These are phyloP conservation scores for Ambrosia artemisiifolia DNA, from an alignment of 129 eudicot genomes.

Conservation along the genomic window DNA sequence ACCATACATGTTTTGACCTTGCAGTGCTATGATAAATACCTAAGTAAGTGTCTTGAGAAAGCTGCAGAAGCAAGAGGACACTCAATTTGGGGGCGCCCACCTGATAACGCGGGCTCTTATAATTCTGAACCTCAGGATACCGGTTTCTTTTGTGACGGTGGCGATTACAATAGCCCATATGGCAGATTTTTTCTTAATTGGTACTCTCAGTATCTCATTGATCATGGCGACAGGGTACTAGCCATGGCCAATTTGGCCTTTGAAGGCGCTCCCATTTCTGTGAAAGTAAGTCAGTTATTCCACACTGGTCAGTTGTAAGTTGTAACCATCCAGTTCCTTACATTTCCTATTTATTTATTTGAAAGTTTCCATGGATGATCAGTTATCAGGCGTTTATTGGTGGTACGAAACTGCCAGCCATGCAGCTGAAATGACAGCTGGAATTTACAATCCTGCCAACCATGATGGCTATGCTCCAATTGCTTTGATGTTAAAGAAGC, in stretches of 20 bases:
- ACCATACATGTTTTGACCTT: too few relatives aligned
- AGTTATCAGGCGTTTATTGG: slow-evolving; percentile 93
- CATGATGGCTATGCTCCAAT: slow-evolving; percentile 80
- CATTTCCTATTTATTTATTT: slow-evolving; percentile 1
- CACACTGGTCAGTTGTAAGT: not conserved
- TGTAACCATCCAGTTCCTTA: too few relatives aligned
- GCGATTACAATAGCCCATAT: slow-evolving; percentile 62
- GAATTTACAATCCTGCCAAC: slow-evolving; percentile 64
- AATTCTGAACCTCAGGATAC: slow-evolving; percentile 72
- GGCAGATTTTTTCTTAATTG: slow-evolving; percentile 82
- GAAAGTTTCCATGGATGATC: slow-evolving; percentile 19
- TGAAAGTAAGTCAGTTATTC: slow-evolving; percentile 44
- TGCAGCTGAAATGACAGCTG: slow-evolving; percentile 89
- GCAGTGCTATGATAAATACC: slow-evolving; percentile 84
- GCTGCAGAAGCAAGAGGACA: slow-evolving; percentile 70
- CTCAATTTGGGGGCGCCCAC: slow-evolving; percentile 70
- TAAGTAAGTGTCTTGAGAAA: slow-evolving; percentile 49
- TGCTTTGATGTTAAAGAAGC: slow-evolving; percentile 67
- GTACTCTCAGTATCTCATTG: slow-evolving; percentile 59
- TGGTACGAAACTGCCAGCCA: slow-evolving; percentile 88
- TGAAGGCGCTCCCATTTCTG: slow-evolving; percentile 58
- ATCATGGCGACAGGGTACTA: slow-evolving; percentile 74
- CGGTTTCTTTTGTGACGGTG: slow-evolving; percentile 64
- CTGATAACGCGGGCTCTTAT: slow-evolving; percentile 76
- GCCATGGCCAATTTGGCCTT: slow-evolving; percentile 72